Percentiles rank a stretch among this genome's conserved stretches.
phyloP scores from a whole-genome alignment of 176 grass and related monocot genomes.

The Sorghum bicolor region Sorghum_bicolor_NCBIv3 NC_012873.2:54710001-54710500 shows the following conservation, averaged over 20 bases:
- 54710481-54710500: slow-evolving; percentile 63
- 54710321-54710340: slow-evolving; percentile 88
- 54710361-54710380: slow-evolving; percentile 63
- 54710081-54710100: slow-evolving; percentile 76
- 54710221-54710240: too few relatives aligned
- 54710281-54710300: slow-evolving; percentile 79
- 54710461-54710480: slow-evolving; percentile 96
- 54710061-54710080: slow-evolving; percentile 47
- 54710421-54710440: slow-evolving; percentile 72
- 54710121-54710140: slow-evolving; percentile 93
- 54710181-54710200: too few relatives aligned
- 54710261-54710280: slow-evolving; percentile 40
- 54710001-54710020: too few relatives aligned
- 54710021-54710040: slow-evolving; percentile 76
- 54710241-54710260: too few relatives aligned
- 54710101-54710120: slow-evolving; percentile 75
- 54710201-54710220: too few relatives aligned
- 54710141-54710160: slow-evolving; percentile 94
- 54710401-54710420: slow-evolving; percentile 81
- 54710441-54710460: slow-evolving; percentile 64
- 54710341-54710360: slow-evolving; percentile 69
- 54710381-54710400: slow-evolving; percentile 90
- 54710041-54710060: slow-evolving; percentile 72
- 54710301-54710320: slow-evolving; percentile 78
- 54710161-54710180: slow-evolving; percentile 87